Percentiles rank a stretch among this genome's conserved stretches.
These are phyloP conservation scores for Rhizopus stolonifer DNA, from an alignment of 371 early-diverging fungal genomes.

Conservation along the genomic window DNA sequence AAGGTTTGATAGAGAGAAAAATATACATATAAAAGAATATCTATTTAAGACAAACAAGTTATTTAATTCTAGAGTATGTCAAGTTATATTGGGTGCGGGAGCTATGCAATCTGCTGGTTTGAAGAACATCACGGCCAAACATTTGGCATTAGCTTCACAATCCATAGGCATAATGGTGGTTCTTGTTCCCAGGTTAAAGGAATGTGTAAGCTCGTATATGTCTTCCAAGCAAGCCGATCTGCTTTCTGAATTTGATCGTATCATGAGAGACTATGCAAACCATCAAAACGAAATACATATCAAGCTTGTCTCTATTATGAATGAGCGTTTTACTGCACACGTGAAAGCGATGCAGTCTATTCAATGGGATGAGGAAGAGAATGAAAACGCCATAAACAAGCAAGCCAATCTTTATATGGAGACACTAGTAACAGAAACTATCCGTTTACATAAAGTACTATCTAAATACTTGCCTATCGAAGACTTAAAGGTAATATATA, in stretches of 20 bases:
- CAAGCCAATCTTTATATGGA: constrained; percentile 70
- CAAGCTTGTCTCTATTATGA: constrained; percentile 91
- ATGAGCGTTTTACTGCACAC: constrained; percentile 82
- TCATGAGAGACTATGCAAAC: constrained; percentile 74
- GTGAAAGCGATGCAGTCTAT: constrained; percentile 60
- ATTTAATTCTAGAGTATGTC: constrained; percentile 90
- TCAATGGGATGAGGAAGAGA: constrained; percentile 69
- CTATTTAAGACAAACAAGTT: too few relatives aligned
- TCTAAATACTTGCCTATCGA: constrained; percentile 73
- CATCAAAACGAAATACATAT: constrained; percentile 87
- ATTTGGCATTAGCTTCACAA: constrained; percentile 89
- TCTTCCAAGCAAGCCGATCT: constrained; percentile 72
- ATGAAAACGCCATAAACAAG: constrained; percentile 27
- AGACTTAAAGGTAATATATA: constrained; percentile 61
- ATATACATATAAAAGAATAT: too few relatives aligned
- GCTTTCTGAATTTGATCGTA: constrained; percentile 85
- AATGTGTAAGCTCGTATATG: constrained; percentile 68
- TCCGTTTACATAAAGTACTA: constrained; percentile 87
- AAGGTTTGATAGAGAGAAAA: constrained; percentile 57
- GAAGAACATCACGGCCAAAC: constrained; percentile 93
- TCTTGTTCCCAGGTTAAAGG: constrained; percentile 79
- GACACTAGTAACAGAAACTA: constrained; percentile 85
- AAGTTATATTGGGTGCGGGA: constrained; percentile 94
- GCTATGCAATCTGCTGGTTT: constrained; percentile 93
- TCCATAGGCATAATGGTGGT: constrained; percentile 82